Evolutionary conservation across 2,329 filamentous ascomycete genomes (phyloP), one percentile per base, ranked within the genome.

Genomic region (Aspergillus brunneoviolaceus): DNA sequence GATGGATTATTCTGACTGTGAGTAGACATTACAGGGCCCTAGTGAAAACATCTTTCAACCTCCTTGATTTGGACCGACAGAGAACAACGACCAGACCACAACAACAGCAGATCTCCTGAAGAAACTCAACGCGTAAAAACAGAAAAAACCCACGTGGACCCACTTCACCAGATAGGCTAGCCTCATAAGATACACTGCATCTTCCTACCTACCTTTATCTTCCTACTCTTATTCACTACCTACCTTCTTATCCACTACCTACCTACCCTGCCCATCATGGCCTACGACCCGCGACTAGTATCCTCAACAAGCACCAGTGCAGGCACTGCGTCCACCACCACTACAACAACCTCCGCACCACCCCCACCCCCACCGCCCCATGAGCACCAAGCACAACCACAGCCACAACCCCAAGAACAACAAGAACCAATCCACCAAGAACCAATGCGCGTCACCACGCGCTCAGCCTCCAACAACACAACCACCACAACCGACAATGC

Each of bases 271-370:
- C 58, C 7, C 65, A 76, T 56, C 61, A 82, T 83, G 81, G 76
- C 80, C 59, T 72, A 79, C 67, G 81, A 83, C 65, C 84, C 84
- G 58, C 79, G 83, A 63, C 77, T 55, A 29, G 49, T 81, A 62
- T 78, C 78, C 63, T 79, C 80, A 64, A 75, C 76, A 54, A 76
- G 78, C 62, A 78, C 79, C 63, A 79, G 80, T 65, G 76, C 76
- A 54, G 76, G 79, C 62, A 78, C 79, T 65, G 76, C 75, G 31
- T 77, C 74, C 59, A 70, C 72, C 55, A 69, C 73, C 60, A 67
- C 76, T 45, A 72, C 77, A 49, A 79, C 81, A 49, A 79, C 81
- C 63, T 82, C 84, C 47, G 82, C 83, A 42, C 82, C 82, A 48
- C 83, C 83, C 14, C 68, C 68, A 50, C 64, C 66, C 12, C 69